Evolutionary conservation across 306 rosid species (phyloP), one percentile per base, ranked within the genome.

Genomic region (Trifolium fragiferum): DNA sequence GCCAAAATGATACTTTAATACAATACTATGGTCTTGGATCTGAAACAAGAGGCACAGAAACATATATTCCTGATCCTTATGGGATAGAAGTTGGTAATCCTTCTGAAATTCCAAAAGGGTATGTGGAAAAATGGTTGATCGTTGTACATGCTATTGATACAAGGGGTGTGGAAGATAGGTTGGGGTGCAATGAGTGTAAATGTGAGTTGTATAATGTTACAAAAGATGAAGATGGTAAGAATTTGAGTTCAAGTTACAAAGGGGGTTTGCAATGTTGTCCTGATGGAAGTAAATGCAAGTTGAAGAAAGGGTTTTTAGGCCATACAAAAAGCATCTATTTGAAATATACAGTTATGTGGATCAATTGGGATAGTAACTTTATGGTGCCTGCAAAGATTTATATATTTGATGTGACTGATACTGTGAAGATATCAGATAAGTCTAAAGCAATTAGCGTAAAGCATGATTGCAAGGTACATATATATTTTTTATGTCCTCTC

Each of bases 241-340:
- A 85, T 43, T 46, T 92, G 79, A 74, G 7, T 11, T 68, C 84
- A 0, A 78, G 38, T 43, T 92, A 92, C 41, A 21, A 0, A 72
- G 98, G 98, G 43, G 96, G 96, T n/a, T 50, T 88, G 78, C 0
- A 0, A 0, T 92, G 98, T 57, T 92, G 98, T 74, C 73, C 80
- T 79, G 92, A 89, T 78, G 6, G 71, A 6, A 58, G 86, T 0
- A 87, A 73, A 8, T 92, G 98, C 78, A 86, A 43, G 61, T 47
- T 89, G 73, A 87, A 35, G 30, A 79, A 84, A 74, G 86, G 89
- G 7, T 77, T 78, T 75, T 49, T 82, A 33, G 80, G 88, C 33
- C 78, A 61, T 20, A 77, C 74, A 73, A 78, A 89, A 78, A 83
- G 57, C 57, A 84, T 92, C 44, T 90, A 84, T 80, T 21, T 92